Base-by-base conservation (phyloP, 2,329 filamentous ascomycete species). In the Huntiella bhutanensis region DNA sequence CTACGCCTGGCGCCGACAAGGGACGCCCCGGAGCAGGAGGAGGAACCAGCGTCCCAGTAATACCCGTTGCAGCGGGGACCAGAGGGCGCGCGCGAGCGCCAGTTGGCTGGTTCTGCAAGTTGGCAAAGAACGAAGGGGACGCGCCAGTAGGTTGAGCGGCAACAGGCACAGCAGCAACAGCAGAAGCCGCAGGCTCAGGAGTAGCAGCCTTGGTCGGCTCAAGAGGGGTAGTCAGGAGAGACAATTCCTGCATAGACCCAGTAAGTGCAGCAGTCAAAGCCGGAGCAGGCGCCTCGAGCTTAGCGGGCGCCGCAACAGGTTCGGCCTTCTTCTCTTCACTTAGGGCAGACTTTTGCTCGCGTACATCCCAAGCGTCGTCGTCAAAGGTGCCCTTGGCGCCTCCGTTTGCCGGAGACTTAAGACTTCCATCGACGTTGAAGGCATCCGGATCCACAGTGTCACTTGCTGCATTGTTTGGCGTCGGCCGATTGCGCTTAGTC, bases 341-440 rank as follows among this genome's bases (percentile, higher is more conserved):
- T 5, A 32, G 12, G 6, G 40, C 22, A 32, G 46, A 34, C 36
- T 32, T 19, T 37, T 51, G 83, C 64, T 95, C 95, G 4, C 48
- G 45, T 43, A 94, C 80, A 56, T 92, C 84, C 91, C 91, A 98
- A 6, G 91, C 91, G 65, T 96, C 85, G 57, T 96, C 91, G 44
- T 98, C 91, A 56, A 96, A 96, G 2, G 84, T 84, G 49, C 68
- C 65, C 22, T 54, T 53, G 11, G 51, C 53, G 34, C 57, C 36
- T 3, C 51, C 49, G 36, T 54, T 51, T 38, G 52, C 48, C 43
- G 54, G 43, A 52, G 50, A 37, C 33, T 58, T 2, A 7, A 42
- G 33, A 10, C 39, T 43, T 13, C 45, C 45, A 6, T 68, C 66
- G 43, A 71, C 67, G 56, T 75, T 75, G 48, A 96, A 88, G 1